Percentiles rank a stretch among this genome's conserved stretches.
Conservation (phyloP, 179 eudicot species). For the Kewa caespitosa region DNA sequence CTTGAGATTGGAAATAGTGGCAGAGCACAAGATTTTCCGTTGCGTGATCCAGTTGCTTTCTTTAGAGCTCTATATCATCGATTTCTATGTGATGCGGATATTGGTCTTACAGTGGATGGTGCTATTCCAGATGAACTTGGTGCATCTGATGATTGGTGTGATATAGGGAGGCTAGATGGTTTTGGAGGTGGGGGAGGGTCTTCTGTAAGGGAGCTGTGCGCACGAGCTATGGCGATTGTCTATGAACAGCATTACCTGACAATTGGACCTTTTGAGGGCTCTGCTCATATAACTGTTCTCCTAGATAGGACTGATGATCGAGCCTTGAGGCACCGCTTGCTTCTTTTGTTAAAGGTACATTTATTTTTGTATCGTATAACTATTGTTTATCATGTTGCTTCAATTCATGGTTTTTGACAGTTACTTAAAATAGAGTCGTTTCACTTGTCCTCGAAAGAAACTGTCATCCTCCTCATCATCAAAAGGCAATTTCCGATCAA, state of each 20-base stretch:
- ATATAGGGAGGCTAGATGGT: slow-evolving; percentile 98
- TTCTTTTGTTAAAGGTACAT: slow-evolving; percentile 82
- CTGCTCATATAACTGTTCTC: slow-evolving; percentile 92
- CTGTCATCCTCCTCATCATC: background rate
- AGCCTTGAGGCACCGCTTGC: slow-evolving; percentile 95
- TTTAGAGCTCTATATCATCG: slow-evolving; percentile 97
- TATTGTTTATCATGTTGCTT: background rate
- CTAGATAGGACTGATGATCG: slow-evolving; percentile 96
- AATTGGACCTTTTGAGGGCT: slow-evolving; percentile 92
- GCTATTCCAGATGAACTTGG: slow-evolving; percentile 98
- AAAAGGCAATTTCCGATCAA: background rate
- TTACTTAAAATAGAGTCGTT: slow-evolving; percentile 4
- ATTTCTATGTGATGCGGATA: slow-evolving; percentile 95
- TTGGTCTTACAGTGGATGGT: slow-evolving; percentile 96
- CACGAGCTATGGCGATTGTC: slow-evolving; percentile 98
- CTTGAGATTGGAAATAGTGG: slow-evolving; percentile 88
- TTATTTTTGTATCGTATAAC: slow-evolving; percentile 1
- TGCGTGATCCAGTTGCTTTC: slow-evolving; percentile 95
- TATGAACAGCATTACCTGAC: slow-evolving; percentile 85
- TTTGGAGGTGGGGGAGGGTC: slow-evolving; percentile 99
- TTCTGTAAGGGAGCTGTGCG: slow-evolving; percentile 96
- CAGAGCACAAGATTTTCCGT: slow-evolving; percentile 89
- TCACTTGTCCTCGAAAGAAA: background rate
- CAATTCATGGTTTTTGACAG: background rate
- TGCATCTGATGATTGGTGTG: slow-evolving; percentile 99